These are phyloP conservation scores for Tylopilus sp. DNA, from an alignment of 768 basidiomycete genomes.

Conservation along the genomic window DNA sequence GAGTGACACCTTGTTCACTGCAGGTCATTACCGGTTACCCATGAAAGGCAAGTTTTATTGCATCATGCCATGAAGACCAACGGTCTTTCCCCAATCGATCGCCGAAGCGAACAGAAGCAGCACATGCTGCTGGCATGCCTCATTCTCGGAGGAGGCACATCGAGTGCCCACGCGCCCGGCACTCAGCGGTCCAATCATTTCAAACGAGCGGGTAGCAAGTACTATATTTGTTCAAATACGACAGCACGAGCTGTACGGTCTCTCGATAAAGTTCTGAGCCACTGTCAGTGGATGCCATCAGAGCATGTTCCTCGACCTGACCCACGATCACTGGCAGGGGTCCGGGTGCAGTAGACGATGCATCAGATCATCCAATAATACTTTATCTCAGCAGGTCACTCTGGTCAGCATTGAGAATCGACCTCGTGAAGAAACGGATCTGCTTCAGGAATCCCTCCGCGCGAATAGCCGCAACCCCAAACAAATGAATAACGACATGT, in stretches of 20 bases:
- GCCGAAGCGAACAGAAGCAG: slow-evolving; percentile 5
- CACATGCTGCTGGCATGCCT: not conserved
- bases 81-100: slow-evolving; percentile 6
- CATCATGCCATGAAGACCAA: slow-evolving; percentile 19
- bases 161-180: slow-evolving; percentile 9
- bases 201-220: not conserved
- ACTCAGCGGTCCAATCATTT: slow-evolving; percentile 12
- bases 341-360: not conserved
- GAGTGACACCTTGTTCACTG: too few species aligned
- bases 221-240: not conserved
- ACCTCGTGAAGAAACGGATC: slow-evolving; percentile 31
- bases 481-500: slow-evolving; percentile 5
- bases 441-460: slow-evolving; percentile 29
- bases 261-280: not conserved
- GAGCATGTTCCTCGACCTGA: not conserved
- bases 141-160: slow-evolving; percentile 26
- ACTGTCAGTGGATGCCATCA: not conserved
- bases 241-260: not conserved
- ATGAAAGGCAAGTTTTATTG: not conserved
- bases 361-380: not conserved
- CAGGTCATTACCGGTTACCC: too few species aligned
- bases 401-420: slow-evolving; percentile 34
- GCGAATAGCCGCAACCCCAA: slow-evolving; percentile 22
- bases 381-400: slow-evolving; percentile 18
- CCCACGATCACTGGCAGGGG: not conserved